Percentiles rank a stretch among this genome's conserved stretches.
Evolutionary conservation across 805 yeast species (phyloP).

Genomic region (Starmerella riodocensis): DNA sequence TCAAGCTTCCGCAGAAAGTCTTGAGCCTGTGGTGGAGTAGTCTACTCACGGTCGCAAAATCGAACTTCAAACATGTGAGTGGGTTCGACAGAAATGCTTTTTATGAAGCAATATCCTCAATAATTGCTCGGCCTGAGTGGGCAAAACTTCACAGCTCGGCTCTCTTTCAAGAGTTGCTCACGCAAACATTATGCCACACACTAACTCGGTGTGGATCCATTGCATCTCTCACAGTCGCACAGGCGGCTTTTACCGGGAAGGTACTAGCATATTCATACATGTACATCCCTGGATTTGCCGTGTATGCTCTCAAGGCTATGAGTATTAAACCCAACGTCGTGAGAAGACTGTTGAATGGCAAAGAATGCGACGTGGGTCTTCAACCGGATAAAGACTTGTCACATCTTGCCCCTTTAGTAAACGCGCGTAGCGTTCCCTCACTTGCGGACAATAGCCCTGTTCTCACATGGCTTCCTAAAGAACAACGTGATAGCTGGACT

Average conservation of each 20-base stretch:
- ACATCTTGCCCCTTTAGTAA: slow-evolving; percentile 1
- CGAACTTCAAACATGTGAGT: slow-evolving; percentile 18
- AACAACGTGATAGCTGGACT: slow-evolving; percentile 22
- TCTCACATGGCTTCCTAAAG: not conserved
- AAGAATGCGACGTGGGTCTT: too few species aligned
- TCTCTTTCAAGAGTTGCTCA: slow-evolving; percentile 26
- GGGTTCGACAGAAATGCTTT: slow-evolving; percentile 30
- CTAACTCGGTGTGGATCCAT: slow-evolving; percentile 32
- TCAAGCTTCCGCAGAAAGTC: slow-evolving; percentile 21
- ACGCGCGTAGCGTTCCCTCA: not conserved
- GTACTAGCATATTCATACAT: slow-evolving; percentile 52
- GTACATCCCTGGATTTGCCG: slow-evolving; percentile 42
- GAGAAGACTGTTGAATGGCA: not conserved
- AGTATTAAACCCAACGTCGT: not conserved
- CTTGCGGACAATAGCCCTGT: not conserved
- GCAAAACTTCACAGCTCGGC: slow-evolving; percentile 4
- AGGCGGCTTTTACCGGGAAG: slow-evolving; percentile 57
- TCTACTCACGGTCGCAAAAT: slow-evolving; percentile 22
- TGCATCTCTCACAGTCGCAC: slow-evolving; percentile 42
- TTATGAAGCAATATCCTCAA: slow-evolving; percentile 30
- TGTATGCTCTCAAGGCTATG: slow-evolving; percentile 28
- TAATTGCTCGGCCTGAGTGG: slow-evolving; percentile 32
- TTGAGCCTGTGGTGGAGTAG: slow-evolving; percentile 31
- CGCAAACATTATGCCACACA: slow-evolving; percentile 42
- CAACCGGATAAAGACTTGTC: not conserved